Evolutionary conservation across 257 asterid species (phyloP).

Genomic region (Rubia yunnanensis): DNA sequence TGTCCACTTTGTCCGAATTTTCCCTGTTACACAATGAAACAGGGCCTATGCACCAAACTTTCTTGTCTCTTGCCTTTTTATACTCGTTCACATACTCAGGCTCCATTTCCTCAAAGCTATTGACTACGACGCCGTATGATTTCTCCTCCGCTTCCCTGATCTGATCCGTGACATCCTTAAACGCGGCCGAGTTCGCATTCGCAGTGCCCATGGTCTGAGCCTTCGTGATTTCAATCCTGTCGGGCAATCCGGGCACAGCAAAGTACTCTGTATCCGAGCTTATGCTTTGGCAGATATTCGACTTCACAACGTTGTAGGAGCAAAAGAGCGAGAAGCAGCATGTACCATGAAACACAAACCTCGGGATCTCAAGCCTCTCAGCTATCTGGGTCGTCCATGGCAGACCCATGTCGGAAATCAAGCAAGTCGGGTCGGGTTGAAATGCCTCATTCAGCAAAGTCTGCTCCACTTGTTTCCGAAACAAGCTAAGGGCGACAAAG

Average conservation of each 20-base stretch:
- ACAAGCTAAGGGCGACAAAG: constrained; percentile 22
- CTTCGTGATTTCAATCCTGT: constrained; percentile 35
- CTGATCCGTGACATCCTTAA: constrained; percentile 6
- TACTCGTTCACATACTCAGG: constrained; percentile 23
- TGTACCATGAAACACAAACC: constrained; percentile 25
- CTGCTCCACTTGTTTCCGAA: constrained; percentile 24
- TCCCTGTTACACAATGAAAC: constrained; percentile 33
- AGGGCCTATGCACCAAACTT: constrained; percentile 43
- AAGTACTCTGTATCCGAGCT: constrained; percentile 30
- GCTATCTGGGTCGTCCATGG: constrained; percentile 7
- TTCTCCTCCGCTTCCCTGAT: constrained; percentile 16
- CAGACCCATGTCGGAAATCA: constrained; percentile 8
- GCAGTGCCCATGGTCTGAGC: constrained; percentile 30
- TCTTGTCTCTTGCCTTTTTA: constrained; percentile 15
- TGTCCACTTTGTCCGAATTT: constrained; percentile 25
- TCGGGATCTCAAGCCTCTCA: constrained; percentile 3
- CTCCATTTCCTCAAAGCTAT: constrained; percentile 38
- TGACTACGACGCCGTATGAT: constrained; percentile 37
- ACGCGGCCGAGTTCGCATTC: background rate
- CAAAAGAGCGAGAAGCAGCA: constrained; percentile 43
- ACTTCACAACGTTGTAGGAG: constrained; percentile 10
- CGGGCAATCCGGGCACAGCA: constrained; percentile 40
- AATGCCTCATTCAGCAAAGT: constrained; percentile 1
- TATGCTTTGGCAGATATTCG: constrained; percentile 16
- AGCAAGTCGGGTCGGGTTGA: background rate